Conservation (phyloP, 2,329 filamentous ascomycete genomes). For the Neopestalotiopsis sp. region DNA sequence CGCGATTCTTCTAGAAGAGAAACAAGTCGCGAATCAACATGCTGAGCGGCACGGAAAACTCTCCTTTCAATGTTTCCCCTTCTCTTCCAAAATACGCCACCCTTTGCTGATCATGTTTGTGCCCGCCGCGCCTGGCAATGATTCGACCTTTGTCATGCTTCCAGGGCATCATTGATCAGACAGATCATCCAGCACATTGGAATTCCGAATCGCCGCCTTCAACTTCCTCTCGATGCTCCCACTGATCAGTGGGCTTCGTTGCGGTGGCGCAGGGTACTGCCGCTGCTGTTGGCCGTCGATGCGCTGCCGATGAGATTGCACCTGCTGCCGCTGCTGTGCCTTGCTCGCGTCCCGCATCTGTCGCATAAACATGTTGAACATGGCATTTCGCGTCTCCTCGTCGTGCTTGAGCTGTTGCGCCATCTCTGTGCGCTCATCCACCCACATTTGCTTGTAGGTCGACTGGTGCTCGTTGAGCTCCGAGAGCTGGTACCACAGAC, state of each 20-base stretch:
- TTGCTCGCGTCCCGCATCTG: neutral
- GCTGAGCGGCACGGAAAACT: neutral
- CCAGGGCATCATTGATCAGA: neutral
- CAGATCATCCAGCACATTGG: neutral
- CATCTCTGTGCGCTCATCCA: slow-evolving; percentile 17
- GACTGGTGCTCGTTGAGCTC: slow-evolving; percentile 20
- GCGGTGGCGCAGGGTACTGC: neutral
- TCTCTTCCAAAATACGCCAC: neutral
- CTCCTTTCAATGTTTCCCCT: neutral
- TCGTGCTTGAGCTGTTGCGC: neutral
- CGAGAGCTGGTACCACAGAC: slow-evolving; percentile 12
- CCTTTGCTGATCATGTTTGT: neutral
- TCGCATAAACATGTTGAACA: slow-evolving; percentile 4
- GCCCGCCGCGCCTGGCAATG: neutral
- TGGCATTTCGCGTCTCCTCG: slow-evolving; percentile 6
- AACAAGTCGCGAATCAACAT: neutral
- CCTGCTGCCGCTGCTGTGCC: neutral
- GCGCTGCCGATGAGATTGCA: neutral
- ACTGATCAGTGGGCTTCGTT: neutral
- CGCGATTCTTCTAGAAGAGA: neutral
- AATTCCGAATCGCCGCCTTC: neutral
- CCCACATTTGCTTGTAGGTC: slow-evolving; percentile 17
- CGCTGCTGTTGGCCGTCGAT: neutral
- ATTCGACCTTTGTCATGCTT: neutral
- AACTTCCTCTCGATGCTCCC: neutral